A percentile compares a stretch with the other conserved stretches of the same genome.
Evolutionary conservation across 202 grass and related monocot species (phyloP).

Genomic region (Alloteropsis angusta): DNA sequence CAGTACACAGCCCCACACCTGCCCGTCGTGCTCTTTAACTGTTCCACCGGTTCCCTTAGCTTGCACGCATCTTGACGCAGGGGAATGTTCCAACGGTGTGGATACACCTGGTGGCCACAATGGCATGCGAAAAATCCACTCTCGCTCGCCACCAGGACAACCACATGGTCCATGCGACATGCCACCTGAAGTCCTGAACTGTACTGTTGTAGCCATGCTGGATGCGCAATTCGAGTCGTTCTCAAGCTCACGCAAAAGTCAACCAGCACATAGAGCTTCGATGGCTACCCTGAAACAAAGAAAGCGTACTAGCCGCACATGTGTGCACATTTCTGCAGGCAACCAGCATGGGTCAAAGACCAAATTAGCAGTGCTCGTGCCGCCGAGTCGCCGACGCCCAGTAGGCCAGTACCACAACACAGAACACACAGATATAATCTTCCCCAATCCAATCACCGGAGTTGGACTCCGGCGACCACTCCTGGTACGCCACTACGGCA

Average conservation of each 20-base stretch:
- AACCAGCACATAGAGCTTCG: not conserved
- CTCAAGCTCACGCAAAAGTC: not conserved
- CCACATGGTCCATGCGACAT: no score
- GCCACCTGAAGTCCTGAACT: no score
- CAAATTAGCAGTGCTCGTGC: not conserved
- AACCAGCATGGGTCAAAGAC: not conserved
- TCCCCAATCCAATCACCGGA: not conserved
- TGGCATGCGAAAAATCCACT: no score
- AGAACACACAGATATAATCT: not conserved
- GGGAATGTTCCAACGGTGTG: no score
- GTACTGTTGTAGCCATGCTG: no score
- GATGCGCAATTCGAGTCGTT: no score
- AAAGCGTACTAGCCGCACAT: not conserved
- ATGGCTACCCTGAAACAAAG: not conserved
- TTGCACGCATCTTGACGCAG: no score
- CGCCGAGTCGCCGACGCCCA: not conserved
- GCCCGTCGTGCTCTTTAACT: no score
- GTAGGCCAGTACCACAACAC: not conserved
- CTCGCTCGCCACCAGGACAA: no score
- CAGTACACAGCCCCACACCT: no score
- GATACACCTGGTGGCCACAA: no score
- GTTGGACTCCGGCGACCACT: not conserved
- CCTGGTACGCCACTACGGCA: not conserved
- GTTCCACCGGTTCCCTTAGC: no score
- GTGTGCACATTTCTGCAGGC: not conserved